Conservation (phyloP, 1,284 basidiomycete genomes). For the Ceratobasidium sp. region DNA sequence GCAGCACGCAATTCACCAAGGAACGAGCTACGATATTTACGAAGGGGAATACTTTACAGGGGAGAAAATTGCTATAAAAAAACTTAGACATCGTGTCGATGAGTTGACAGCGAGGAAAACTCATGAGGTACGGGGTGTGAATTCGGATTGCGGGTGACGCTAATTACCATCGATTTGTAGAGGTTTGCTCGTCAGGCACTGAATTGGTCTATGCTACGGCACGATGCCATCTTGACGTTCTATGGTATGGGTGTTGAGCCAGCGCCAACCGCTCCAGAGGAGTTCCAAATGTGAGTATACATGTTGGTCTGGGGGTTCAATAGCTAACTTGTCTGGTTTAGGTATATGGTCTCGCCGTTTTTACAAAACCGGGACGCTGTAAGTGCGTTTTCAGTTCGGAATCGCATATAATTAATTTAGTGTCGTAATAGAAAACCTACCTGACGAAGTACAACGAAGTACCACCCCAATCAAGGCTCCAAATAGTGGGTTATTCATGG, state of each 20-base stretch:
- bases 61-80: constrained; percentile 38
- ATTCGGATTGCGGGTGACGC: no score
- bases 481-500: neutral
- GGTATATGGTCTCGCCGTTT: constrained; percentile 31
- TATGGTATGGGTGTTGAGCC: constrained; percentile 18
- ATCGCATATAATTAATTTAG: no score
- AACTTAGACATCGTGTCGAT: constrained; percentile 26
- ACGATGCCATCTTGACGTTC: constrained; percentile 33
- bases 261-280: neutral
- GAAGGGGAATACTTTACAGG: constrained; percentile 35
- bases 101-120: constrained; percentile 4
- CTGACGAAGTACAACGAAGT: constrained; percentile 4
- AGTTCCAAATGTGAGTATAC: constrained; percentile 36
- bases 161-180: no score
- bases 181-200: constrained; percentile 27
- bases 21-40: constrained; percentile 28
- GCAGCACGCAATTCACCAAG: neutral
- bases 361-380: constrained; percentile 37
- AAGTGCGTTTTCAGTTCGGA: no score
- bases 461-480: neutral
- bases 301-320: no score
- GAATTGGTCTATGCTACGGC: constrained; percentile 33
- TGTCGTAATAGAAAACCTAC: constrained; percentile 20
- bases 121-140: constrained; percentile 37
- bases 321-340: no score